phyloP scores from a whole-genome alignment of 139 green algal genomes.

The Chlamydomonas schloesseri region DNA sequence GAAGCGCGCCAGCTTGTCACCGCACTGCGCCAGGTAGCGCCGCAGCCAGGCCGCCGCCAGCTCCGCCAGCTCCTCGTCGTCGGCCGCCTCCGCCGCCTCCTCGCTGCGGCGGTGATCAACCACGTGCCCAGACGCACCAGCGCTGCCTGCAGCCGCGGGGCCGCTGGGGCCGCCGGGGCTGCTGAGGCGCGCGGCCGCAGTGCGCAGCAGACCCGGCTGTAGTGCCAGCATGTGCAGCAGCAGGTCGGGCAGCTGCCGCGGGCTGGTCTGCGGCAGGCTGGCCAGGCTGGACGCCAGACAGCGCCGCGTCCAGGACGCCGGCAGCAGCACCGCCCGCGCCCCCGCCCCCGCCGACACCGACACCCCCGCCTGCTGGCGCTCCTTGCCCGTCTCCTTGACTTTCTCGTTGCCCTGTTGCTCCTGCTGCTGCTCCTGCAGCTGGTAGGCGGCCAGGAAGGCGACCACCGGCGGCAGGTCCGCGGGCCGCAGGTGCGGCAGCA shows the following conservation, averaged over 20 bases:
- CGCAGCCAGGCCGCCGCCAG: slow-evolving; percentile 3
- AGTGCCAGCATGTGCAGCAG: neutral
- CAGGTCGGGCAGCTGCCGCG: slow-evolving; percentile 6
- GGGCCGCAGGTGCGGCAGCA: neutral
- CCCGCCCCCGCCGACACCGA: too few relatives aligned
- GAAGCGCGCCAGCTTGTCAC: slow-evolving; percentile 16
- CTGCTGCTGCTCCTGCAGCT: too few relatives aligned
- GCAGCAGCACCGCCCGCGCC: neutral
- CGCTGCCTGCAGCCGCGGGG: neutral
- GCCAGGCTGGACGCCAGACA: neutral
- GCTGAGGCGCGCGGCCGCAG: neutral
- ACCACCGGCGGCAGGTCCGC: slow-evolving; percentile 19
- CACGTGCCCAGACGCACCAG: too few relatives aligned
- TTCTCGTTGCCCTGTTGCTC: too few relatives aligned
- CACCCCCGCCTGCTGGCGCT: too few relatives aligned
- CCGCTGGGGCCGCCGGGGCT: too few relatives aligned
- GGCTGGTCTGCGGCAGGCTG: slow-evolving; percentile 6
- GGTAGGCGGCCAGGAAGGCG: neutral
- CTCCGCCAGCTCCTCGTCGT: neutral
- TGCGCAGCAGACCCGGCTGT: neutral
- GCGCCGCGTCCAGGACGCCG: neutral
- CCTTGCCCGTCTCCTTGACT: too few relatives aligned
- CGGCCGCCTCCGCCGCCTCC: neutral
- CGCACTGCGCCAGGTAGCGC: slow-evolving; percentile 13
- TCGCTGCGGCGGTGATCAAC: too few relatives aligned